Evolutionary conservation across 2,329 filamentous ascomycete genomes (phyloP).

Genomic region (Cercospora zeina): DNA sequence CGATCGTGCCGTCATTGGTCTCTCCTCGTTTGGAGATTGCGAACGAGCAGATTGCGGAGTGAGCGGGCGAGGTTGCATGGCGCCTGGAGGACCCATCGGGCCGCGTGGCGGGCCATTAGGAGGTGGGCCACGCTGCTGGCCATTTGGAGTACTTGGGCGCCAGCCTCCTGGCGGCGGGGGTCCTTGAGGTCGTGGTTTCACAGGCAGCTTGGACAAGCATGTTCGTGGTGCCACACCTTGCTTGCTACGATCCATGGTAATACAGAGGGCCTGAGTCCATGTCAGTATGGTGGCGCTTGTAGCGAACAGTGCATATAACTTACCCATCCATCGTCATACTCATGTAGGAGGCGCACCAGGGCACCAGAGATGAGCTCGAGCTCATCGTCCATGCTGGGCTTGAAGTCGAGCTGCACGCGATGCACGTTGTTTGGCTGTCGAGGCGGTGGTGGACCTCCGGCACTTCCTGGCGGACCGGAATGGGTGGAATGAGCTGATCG

Average conservation of each 20-base stretch:
- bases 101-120: constrained; percentile 18
- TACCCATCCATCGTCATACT: constrained; percentile 98
- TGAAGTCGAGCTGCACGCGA: constrained; percentile 92
- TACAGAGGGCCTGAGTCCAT: constrained; percentile 72
- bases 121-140: constrained; percentile 20
- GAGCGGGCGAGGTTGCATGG: constrained; percentile 33
- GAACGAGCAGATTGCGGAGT: constrained; percentile 28
- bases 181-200: constrained; percentile 73
- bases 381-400: constrained; percentile 89
- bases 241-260: constrained; percentile 81
- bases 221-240: constrained; percentile 94
- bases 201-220: constrained; percentile 85
- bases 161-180: constrained; percentile 47
- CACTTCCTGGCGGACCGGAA: constrained; percentile 38
- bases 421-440: constrained; percentile 65
- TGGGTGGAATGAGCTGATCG: constrained; percentile 36
- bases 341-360: constrained; percentile 83
- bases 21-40: constrained; percentile 21
- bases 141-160: constrained; percentile 30
- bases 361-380: constrained; percentile 77
- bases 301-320: constrained; percentile 44
- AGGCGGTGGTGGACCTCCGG: constrained; percentile 39
- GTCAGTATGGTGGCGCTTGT: constrained; percentile 28
- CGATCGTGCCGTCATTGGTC: constrained; percentile 8
- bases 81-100: constrained; percentile 26